Conservation (phyloP, 2,329 filamentous ascomycete species). For the Taxawa tesnikishii region DNA sequence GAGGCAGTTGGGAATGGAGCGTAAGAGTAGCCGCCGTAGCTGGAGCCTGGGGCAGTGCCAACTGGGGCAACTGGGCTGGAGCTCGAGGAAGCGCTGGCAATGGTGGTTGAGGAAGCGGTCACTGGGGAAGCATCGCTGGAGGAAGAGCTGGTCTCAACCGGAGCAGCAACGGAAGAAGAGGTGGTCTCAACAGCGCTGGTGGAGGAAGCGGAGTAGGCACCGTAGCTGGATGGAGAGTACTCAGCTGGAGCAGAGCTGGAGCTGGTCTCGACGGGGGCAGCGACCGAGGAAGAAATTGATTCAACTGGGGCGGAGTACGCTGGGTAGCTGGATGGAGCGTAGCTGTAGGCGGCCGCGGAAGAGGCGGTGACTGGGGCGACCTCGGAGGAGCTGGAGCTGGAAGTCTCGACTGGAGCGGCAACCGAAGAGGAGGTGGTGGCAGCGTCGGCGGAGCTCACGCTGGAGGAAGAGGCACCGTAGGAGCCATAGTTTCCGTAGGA, state of each 20-base stretch:
- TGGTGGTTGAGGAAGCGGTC: slow-evolving; percentile 5
- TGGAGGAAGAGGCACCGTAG: no score
- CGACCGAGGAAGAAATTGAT: slow-evolving; percentile 2
- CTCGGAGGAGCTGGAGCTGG: slow-evolving; percentile 10
- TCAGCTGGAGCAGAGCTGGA: no score
- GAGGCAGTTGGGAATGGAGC: neutral
- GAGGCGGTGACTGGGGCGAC: slow-evolving; percentile 8
- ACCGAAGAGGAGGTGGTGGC: no score
- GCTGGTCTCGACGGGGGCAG: slow-evolving; percentile 6
- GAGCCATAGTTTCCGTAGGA: slow-evolving; percentile 3
- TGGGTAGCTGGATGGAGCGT: slow-evolving; percentile 3
- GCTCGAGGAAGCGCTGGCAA: slow-evolving; percentile 3
- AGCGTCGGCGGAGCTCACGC: no score
- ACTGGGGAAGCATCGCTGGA: slow-evolving; percentile 3
- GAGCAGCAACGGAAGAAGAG: slow-evolving; percentile 4
- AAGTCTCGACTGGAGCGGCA: slow-evolving; percentile 1
- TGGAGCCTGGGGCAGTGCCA: slow-evolving; percentile 9
- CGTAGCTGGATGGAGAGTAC: no score
- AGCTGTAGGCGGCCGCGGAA: slow-evolving; percentile 2
- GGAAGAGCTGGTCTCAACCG: slow-evolving; percentile 5
- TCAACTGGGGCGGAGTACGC: neutral
- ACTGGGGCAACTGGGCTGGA: slow-evolving; percentile 10
- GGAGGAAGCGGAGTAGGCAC: slow-evolving; percentile 2
- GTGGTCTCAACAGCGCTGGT: slow-evolving; percentile 8
- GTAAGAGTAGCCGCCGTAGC: slow-evolving; percentile 3